Conservation (phyloP, 805 yeast species). For the Kluyveromyces nonfermentans region DNA sequence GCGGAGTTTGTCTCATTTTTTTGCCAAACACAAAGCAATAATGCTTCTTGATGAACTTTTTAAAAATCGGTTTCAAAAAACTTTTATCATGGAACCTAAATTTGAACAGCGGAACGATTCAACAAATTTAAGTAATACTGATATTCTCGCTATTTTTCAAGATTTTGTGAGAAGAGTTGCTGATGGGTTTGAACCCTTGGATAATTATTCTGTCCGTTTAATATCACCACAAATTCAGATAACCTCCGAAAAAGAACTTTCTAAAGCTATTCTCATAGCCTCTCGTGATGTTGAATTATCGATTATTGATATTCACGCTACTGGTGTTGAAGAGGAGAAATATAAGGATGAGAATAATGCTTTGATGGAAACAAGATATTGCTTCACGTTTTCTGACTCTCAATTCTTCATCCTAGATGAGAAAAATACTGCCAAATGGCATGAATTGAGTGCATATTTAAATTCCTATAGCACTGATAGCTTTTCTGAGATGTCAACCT, state of each 20-base stretch:
- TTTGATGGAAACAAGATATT: constrained; percentile 47
- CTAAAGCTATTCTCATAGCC: constrained; percentile 42
- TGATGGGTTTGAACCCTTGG: constrained; percentile 34
- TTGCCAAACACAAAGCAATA: constrained; percentile 41
- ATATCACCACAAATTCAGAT: constrained; percentile 57
- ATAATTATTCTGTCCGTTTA: constrained; percentile 44
- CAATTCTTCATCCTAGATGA: constrained; percentile 44
- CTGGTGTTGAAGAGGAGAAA: constrained; percentile 22
- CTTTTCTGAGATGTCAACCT: constrained; percentile 45
- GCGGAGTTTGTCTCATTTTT: constrained; percentile 34
- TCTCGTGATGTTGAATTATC: constrained; percentile 53
- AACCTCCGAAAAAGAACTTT: constrained; percentile 36
- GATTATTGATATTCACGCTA: constrained; percentile 35
- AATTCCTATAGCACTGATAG: constrained; percentile 24
- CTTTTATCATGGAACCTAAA: constrained; percentile 14
- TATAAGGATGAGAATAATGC: constrained; percentile 25
- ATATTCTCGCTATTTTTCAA: constrained; percentile 37
- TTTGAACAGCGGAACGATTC: not conserved
- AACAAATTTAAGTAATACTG: constrained; percentile 18
- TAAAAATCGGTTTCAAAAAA: constrained; percentile 15
- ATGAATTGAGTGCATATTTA: constrained; percentile 25
- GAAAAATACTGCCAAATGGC: constrained; percentile 26
- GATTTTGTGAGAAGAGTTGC: constrained; percentile 36
- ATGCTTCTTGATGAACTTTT: constrained; percentile 37
- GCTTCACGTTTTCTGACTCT: constrained; percentile 46